Base-by-base conservation (phyloP, 148 eudicot genomes). In the Rhododendron ovatum region DNA sequence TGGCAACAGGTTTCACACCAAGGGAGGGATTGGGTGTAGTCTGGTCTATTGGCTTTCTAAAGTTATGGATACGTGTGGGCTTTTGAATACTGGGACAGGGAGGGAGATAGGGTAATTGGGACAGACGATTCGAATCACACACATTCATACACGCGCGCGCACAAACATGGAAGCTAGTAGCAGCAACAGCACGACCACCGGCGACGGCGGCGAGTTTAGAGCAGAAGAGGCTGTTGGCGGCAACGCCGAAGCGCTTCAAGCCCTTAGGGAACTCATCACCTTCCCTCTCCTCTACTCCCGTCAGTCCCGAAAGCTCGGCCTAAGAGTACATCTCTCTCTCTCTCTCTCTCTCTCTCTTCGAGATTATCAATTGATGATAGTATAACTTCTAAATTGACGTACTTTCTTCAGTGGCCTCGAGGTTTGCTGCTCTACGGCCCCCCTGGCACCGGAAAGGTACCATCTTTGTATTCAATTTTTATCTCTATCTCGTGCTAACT, bases 401-500 rank as follows among this genome's bases (percentile, higher is more conserved):
- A 10, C 15, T 76, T 24, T 88, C 78, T 89, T 35, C 89, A 95
- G 98, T 96, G 98, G 98, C 93, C 93, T 78, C 94, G 95, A 11
- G 98, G 98, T 12, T 91, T 97, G 94, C 86, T 97, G 90, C 95
- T 97, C 37, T 93, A 93, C 80, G 99, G 99, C 75, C 99, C 99
- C 39, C 98, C 98, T 55, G 98, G 99, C 43, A 95, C 99, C 37
- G 98, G 99, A 79, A 97, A 97, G 95, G 99, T 97, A 89, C 43
- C 81, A 33, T 22, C 37, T 82, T 59, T 20, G n/a, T 20, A 67
- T 15, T 45, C 22, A 17, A 55, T 45, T 12, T 77, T 0, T 77
- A 12, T 39, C 11, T 47, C 7, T 5, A 41, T 20, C 48, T 28
- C 11, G 30, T 73, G 80, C 55, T 73, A 45, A 57, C 28, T 22